Evolutionary conservation across 108 stramenopile genomes (phyloP), one percentile per base, ranked within the genome.

Genomic region (Asterionellopsis glacialis): DNA sequence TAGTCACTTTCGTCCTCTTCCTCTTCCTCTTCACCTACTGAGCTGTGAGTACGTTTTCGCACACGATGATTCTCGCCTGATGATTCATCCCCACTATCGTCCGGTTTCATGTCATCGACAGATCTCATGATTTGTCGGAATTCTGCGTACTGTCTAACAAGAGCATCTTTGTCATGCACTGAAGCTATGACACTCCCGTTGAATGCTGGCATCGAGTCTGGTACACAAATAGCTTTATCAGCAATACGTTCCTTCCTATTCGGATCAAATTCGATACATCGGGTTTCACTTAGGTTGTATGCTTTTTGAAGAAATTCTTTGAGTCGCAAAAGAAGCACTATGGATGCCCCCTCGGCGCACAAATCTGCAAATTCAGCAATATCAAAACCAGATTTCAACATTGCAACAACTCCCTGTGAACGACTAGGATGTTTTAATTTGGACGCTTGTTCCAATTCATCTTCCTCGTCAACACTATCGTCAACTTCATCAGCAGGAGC

Each of bases 211-310:
- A 43, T 52, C 12, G 68, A 51, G n/a, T 56, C 48, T n/a, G 27
- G 25, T 12, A 52, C 60, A 15, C 48, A 61, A 13, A 68, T 39
- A 22, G 65, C 50, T 24, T 70, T 76, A 22, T 85, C 83, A 11
- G 25, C 45, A 1, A 72, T 61, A 11, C 72, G 61, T 47, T 93
- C 88, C 45, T 80, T 83, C 25, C 66, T 80, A 48, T 81, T 76
- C 1, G 92, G 92, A 51, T 75, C 57, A 68, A 78, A 93, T 24
- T 77, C 87, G 27, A 80, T 54, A 41, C 83, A 75, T 24, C 88
- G 75, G n/a, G 82, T 62, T 55, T 87, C 84, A 55, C 68, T 78
- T 45, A 90, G 47, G 57, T 82, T 82, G 70, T 93, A 93, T 3
- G 67, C 71, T 39, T 79, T 65, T 15, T 83, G 76, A 7, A 93